A percentile compares a stretch with the other conserved stretches of the same genome.
Conservation (phyloP, 2,329 filamentous ascomycete species). For the Fusarium mangiferae region DNA sequence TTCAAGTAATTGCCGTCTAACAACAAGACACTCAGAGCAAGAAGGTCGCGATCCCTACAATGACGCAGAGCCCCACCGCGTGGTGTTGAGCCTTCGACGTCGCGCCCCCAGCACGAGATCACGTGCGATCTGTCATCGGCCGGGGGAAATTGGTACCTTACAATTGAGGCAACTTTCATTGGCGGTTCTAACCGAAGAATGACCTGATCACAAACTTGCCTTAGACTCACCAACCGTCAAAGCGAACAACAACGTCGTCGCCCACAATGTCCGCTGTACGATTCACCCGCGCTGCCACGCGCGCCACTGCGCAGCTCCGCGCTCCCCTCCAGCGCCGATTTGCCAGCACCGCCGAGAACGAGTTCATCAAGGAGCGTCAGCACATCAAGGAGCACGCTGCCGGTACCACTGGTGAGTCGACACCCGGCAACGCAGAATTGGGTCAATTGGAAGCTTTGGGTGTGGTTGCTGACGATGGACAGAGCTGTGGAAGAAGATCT, state of each 20-base stretch:
- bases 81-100: constrained; percentile 16
- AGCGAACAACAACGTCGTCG: constrained; percentile 39
- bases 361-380: constrained; percentile 91
- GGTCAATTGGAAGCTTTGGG: constrained; percentile 34
- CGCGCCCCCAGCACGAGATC: constrained; percentile 44
- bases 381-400: constrained; percentile 92
- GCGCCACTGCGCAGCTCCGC: constrained; percentile 69
- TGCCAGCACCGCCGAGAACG: constrained; percentile 83
- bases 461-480: constrained; percentile 48
- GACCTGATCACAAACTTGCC: constrained; percentile 49
- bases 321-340: constrained; percentile 75
- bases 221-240: constrained; percentile 37
- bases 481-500: constrained; percentile 97
- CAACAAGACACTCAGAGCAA: background rate
- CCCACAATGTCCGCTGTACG: constrained; percentile 72
- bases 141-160: constrained; percentile 39
- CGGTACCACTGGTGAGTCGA: constrained; percentile 79
- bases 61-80: constrained; percentile 29
- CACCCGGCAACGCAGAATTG: constrained; percentile 37
- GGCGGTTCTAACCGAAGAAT: constrained; percentile 50
- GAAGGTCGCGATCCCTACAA: constrained; percentile 20
- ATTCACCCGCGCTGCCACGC: constrained; percentile 70
- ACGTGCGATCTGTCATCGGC: constrained; percentile 38
- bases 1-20: background rate
- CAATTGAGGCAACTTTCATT: constrained; percentile 47